phyloP scores from a whole-genome alignment of 2,329 filamentous ascomycete species.

The Nigrospora osmanthi region DNA sequence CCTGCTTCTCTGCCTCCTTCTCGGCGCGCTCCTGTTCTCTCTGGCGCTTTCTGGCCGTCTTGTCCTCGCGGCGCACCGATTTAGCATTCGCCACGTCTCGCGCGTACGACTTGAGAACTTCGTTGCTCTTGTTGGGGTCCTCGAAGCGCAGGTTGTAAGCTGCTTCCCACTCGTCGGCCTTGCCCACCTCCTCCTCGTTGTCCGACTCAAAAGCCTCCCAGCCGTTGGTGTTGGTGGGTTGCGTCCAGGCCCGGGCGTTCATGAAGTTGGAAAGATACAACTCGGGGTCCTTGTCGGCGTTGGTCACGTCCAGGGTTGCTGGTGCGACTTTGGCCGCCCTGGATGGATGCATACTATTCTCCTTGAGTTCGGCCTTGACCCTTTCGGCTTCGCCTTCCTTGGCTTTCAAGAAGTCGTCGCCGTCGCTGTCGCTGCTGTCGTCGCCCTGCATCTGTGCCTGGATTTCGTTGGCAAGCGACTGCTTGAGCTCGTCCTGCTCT shows the following conservation, averaged over 20 bases:
- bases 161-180: constrained; percentile 80
- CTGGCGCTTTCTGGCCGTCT: constrained; percentile 66
- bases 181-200: constrained; percentile 61
- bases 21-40: constrained; percentile 71
- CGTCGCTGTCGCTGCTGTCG: constrained; percentile 49
- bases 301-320: constrained; percentile 57
- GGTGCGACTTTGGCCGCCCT: constrained; percentile 39
- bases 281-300: constrained; percentile 84
- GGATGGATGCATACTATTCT: constrained; percentile 48
- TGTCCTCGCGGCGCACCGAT: constrained; percentile 79
- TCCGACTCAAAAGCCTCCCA: constrained; percentile 89
- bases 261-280: constrained; percentile 93
- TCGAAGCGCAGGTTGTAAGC: constrained; percentile 97
- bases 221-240: constrained; percentile 48
- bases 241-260: constrained; percentile 83
- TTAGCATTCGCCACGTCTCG: constrained; percentile 76
- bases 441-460: constrained; percentile 51
- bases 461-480: constrained; percentile 72
- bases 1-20: constrained; percentile 70
- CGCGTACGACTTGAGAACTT: constrained; percentile 80
- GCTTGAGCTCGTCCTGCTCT: constrained; percentile 79
- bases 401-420: constrained; percentile 67
- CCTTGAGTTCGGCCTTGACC: constrained; percentile 9
- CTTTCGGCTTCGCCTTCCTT: constrained; percentile 40
- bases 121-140: constrained; percentile 80